Evolutionary conservation across 164 flowering plant species (phyloP).

Genomic region (Platanus orientalis): DNA sequence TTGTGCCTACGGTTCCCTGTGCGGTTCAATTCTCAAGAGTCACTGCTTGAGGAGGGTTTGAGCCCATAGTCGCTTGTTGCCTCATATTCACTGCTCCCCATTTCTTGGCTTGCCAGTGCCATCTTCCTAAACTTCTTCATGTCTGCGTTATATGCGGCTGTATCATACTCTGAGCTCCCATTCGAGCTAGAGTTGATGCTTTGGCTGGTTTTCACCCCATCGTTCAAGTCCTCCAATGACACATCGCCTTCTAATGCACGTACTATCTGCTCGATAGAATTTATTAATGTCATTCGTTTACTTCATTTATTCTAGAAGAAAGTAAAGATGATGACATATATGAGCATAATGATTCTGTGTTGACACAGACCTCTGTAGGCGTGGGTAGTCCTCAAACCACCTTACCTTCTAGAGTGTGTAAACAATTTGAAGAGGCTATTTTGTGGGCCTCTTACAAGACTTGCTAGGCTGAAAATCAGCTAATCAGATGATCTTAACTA

Average conservation of each 20-base stretch:
- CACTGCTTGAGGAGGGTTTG: conserved; percentile 2
- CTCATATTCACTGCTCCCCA: conserved; percentile 8
- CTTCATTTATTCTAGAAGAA: not conserved
- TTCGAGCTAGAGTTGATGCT: conserved; percentile 23
- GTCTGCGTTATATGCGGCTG: conserved; percentile 45
- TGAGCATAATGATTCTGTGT: too few relatives aligned
- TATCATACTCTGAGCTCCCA: conserved; percentile 38
- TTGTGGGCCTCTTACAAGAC: too few relatives aligned
- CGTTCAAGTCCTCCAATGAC: conserved; percentile 54
- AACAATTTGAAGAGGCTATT: too few relatives aligned
- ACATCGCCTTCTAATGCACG: conserved; percentile 71
- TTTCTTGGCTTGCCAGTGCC: conserved; percentile 7
- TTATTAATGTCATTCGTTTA: not conserved
- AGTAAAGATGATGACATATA: too few relatives aligned
- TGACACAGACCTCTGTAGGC: too few relatives aligned
- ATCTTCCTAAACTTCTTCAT: conserved; percentile 54
- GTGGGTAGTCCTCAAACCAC: too few relatives aligned
- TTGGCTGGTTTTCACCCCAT: conserved; percentile 43
- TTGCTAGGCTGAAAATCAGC: too few relatives aligned
- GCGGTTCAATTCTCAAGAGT: conserved; percentile 7
- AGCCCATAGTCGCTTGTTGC: conserved; percentile 5
- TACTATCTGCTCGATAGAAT: conserved; percentile 43
- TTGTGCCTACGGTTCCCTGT: not conserved
- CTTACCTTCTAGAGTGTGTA: too few relatives aligned
- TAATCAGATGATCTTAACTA: too few relatives aligned